Conservation (phyloP, 768 basidiomycete species). For the Agaricus blazei region DNA sequence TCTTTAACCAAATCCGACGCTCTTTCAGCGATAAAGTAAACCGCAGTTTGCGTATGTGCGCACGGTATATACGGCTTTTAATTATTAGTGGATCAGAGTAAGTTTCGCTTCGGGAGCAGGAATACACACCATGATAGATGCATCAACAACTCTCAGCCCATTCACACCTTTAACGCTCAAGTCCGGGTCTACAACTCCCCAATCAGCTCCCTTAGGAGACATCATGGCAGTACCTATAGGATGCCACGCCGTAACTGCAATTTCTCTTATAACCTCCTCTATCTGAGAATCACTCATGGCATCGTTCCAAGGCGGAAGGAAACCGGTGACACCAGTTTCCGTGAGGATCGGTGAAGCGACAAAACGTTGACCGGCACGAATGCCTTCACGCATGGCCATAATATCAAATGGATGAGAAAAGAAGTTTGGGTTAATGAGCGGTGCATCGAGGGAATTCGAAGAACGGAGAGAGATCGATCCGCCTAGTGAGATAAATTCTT, state of each 20-base stretch:
- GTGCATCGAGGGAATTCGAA: conserved; percentile 35
- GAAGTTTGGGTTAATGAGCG: conserved; percentile 35
- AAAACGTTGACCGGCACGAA: conserved; percentile 17
- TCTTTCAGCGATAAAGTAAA: neutral
- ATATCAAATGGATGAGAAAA: conserved; percentile 21
- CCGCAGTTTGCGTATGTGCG: neutral
- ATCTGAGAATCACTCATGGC: neutral
- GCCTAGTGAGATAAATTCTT: conserved; percentile 2
- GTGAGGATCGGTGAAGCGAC: conserved; percentile 14
- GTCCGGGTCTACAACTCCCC: conserved; percentile 32
- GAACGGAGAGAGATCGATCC: conserved; percentile 26
- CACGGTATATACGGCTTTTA: neutral
- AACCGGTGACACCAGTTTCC: conserved; percentile 9
- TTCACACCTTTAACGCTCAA: conserved; percentile 27
- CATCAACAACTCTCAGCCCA: conserved; percentile 34
- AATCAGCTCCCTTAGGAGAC: conserved; percentile 19
- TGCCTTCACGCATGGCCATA: conserved; percentile 15
- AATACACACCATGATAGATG: conserved; percentile 26
- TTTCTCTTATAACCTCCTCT: conserved; percentile 15
- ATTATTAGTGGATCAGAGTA: neutral
- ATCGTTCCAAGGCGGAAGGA: neutral
- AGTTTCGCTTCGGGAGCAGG: neutral
- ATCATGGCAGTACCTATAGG: conserved; percentile 27
- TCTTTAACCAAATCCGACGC: neutral
- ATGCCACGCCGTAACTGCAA: conserved; percentile 21